A percentile compares a stretch with the other conserved stretches of the same genome.
These are phyloP conservation scores for Fusarium sp. DNA, from an alignment of 2,329 filamentous ascomycete genomes.

Conservation along the genomic window DNA sequence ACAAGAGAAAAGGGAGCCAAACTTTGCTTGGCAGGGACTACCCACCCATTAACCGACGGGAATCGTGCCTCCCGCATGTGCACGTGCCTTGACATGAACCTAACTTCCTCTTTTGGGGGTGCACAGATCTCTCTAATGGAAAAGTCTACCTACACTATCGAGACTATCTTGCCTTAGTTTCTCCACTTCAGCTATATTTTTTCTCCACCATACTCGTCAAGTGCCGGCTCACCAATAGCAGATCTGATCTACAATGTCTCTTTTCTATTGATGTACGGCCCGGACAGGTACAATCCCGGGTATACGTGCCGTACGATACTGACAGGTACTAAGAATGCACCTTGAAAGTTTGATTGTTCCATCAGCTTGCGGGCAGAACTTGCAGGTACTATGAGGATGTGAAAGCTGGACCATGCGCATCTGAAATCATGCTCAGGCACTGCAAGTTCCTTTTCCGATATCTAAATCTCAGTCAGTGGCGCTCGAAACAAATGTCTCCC, in stretches of 20 bases:
- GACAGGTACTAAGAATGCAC: not conserved
- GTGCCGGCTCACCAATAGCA: conserved; percentile 32
- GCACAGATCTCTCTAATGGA: conserved; percentile 30
- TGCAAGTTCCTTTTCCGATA: not conserved
- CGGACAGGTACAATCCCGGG: conserved; percentile 4
- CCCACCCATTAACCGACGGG: conserved; percentile 31
- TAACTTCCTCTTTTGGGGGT: conserved; percentile 32
- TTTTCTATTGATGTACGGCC: conserved; percentile 6
- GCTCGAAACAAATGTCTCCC: not conserved
- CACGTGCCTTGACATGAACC: conserved; percentile 43
- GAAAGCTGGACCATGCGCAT: not conserved
- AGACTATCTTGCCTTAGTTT: conserved; percentile 34
- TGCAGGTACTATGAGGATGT: not conserved
- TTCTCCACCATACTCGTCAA: conserved; percentile 20
- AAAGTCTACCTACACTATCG: conserved; percentile 25
- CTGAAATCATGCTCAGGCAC: not conserved
- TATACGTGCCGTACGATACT: conserved; percentile 1
- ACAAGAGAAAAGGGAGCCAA: not conserved
- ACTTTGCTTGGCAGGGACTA: conserved; percentile 38
- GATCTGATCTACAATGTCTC: conserved; percentile 14
- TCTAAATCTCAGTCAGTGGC: not conserved
- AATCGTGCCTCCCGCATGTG: conserved; percentile 43
- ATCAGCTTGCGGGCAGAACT: not conserved
- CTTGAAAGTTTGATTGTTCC: conserved; percentile 1
- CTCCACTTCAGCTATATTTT: conserved; percentile 27